Evolutionary conservation across 768 basidiomycete genomes (phyloP), one percentile per base, ranked within the genome.

Genomic region (Favolaschia claudopus): DNA sequence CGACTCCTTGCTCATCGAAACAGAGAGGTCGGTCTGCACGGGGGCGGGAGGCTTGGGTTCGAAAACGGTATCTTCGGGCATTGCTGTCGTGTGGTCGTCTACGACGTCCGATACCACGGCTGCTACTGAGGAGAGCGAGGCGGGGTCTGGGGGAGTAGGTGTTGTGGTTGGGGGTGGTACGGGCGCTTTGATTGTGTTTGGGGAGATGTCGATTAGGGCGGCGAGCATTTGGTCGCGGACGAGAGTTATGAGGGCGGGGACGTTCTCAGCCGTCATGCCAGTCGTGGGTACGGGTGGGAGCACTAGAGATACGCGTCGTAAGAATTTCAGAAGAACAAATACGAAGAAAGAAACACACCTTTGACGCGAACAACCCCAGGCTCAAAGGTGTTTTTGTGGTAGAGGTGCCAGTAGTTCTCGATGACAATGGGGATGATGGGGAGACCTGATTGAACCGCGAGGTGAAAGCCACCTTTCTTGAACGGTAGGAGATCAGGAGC

Each of bases 401-500:
- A 99, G 42, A 96, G 65, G 60, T 85, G 77, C 84, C 92, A 92
- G 72, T 99, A 99, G 73, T 98, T 98, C 78, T 99, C 95, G 48
- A 88, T 87, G 3, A 99, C 89, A 48, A 99, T 84, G 7, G 97
- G 96, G 28, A 93, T 84, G 68, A 99, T 89, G 7, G 97, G 96
- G 42, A 99, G 83, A 28, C 91, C 87, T 13, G 93, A 88, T 74
- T 95, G 89, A 24, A 99, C 83, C 27, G 97, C 97, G 46, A 98
- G 84, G 71, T 99, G 95, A 82, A 99, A 99, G 4, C 95, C 96
- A 36, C 97, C 97, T 74, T 98, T 99, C 82, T 99, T 99, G 80
- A 99, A 89, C 3, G 93, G 90, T 6, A 92, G 80, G 71, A 99
- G 76, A 29, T 85, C 82, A 8, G 90, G 83, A 29, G 80, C 75